phyloP scores from a whole-genome alignment of 495 filamentous ascomycete genomes.

The Penicillium argentinense region DNA sequence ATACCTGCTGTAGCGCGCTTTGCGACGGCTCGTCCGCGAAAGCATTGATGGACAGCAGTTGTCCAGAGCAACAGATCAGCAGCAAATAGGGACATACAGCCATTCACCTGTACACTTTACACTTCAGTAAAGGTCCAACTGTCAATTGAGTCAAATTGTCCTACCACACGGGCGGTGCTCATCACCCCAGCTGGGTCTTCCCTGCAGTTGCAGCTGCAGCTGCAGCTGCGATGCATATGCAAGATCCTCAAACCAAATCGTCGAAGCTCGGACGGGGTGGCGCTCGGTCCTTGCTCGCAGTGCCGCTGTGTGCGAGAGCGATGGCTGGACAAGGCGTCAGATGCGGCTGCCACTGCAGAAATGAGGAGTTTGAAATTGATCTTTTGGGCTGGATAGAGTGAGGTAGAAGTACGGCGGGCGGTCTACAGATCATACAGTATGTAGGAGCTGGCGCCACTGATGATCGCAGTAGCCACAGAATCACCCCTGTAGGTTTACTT shows the following conservation, averaged over 20 bases:
- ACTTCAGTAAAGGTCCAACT: too few species aligned
- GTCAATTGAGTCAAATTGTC: too few species aligned
- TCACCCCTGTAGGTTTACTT: background rate
- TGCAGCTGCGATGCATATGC: slow-evolving; percentile 24
- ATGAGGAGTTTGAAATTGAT: too few species aligned
- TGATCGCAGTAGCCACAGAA: background rate
- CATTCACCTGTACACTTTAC: too few species aligned
- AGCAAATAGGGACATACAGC: too few species aligned
- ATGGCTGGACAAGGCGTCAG: slow-evolving; percentile 10
- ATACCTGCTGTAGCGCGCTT: background rate
- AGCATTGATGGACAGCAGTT: too few species aligned
- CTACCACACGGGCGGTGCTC: too few species aligned
- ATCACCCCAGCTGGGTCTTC: slow-evolving; percentile 9
- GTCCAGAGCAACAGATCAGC: too few species aligned
- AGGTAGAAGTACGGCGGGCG: too few species aligned
- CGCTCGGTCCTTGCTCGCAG: background rate
- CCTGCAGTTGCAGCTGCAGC: slow-evolving; percentile 16
- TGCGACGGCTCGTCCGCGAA: background rate
- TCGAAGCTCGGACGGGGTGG: slow-evolving; percentile 16
- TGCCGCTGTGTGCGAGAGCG: too few species aligned
- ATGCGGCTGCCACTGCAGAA: too few species aligned
- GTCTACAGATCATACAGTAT: background rate
- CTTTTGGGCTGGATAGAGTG: too few species aligned
- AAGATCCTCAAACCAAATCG: slow-evolving; percentile 25
- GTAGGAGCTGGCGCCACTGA: background rate